A percentile compares a stretch with the other conserved stretches of the same genome.
Evolutionary conservation across 1,284 basidiomycete genomes (phyloP).

Genomic region (Phellopilus nigrolimitatus): DNA sequence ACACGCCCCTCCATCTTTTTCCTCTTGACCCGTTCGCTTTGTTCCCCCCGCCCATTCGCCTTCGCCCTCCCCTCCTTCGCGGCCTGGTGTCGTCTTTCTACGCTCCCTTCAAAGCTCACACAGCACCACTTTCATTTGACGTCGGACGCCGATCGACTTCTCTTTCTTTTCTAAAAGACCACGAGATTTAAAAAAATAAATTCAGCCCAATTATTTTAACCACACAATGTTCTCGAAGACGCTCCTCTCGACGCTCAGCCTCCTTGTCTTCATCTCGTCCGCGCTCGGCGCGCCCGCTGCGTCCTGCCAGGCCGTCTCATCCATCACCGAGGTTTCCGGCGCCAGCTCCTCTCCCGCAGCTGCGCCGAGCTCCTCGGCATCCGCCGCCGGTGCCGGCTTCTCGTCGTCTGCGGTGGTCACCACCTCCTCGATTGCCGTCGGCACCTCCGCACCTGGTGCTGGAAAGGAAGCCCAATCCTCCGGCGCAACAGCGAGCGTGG

Average conservation of each 20-base stretch:
- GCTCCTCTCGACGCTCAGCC: neutral
- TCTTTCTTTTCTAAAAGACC: neutral
- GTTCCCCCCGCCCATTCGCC: neutral
- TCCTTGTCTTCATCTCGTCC: neutral
- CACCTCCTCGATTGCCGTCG: too few relatives aligned
- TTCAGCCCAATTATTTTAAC: neutral
- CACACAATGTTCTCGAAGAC: constrained; percentile 10
- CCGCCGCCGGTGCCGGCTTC: neutral
- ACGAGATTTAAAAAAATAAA: neutral
- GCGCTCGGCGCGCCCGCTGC: constrained; percentile 1
- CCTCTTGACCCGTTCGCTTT: neutral
- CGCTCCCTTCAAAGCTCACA: constrained; percentile 5
- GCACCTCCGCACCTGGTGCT: too few relatives aligned
- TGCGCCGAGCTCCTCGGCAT: neutral
- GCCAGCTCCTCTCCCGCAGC: neutral
- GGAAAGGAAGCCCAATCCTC: too few relatives aligned
- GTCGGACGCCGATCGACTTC: neutral
- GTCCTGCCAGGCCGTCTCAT: neutral
- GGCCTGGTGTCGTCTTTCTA: constrained; percentile 11
- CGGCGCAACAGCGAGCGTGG: too few relatives aligned
- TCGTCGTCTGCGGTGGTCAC: too few relatives aligned
- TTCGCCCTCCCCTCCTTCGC: neutral
- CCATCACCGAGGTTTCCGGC: neutral
- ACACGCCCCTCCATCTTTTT: neutral
- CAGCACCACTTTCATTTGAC: constrained; percentile 9